phyloP scores from a whole-genome alignment of 495 filamentous ascomycete species.

The Hypoxylon rickii region DNA sequence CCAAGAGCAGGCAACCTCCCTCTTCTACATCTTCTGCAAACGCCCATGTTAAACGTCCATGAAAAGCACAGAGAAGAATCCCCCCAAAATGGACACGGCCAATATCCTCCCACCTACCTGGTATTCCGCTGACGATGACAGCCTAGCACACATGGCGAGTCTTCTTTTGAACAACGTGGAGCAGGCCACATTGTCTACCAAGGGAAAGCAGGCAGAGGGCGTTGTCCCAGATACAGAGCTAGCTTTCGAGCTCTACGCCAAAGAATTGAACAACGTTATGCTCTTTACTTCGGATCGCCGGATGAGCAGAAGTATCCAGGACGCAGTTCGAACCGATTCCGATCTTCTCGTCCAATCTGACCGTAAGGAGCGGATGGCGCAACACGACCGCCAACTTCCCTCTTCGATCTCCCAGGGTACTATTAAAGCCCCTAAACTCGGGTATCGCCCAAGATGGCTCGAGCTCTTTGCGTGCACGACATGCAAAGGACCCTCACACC shows the following conservation, averaged over 20 bases:
- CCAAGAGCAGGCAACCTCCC: too few species aligned
- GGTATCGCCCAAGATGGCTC: conserved; percentile 38
- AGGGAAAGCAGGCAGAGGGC: conserved; percentile 40
- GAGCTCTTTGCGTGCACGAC: conserved; percentile 49
- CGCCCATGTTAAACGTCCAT: background rate
- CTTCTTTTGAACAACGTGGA: background rate
- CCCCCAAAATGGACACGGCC: background rate
- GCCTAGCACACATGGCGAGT: background rate
- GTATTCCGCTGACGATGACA: background rate
- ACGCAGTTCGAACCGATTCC: conserved; percentile 39
- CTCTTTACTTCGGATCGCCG: conserved; percentile 27
- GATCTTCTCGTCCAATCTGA: conserved; percentile 23
- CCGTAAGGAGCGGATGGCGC: conserved; percentile 24
- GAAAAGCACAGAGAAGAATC: background rate
- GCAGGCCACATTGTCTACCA: conserved; percentile 4
- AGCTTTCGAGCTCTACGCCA: conserved; percentile 31
- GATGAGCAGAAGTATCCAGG: conserved; percentile 42
- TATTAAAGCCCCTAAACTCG: conserved; percentile 1
- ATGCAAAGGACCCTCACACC: conserved; percentile 52
- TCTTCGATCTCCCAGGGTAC: conserved; percentile 15
- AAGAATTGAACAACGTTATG: conserved; percentile 32
- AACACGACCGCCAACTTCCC: conserved; percentile 24
- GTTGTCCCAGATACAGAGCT: conserved; percentile 36
- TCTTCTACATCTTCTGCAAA: too few species aligned
- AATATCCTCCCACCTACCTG: background rate